Base-by-base conservation (phyloP, 345 rosid genomes). In the Moricandia arvensis region DNA sequence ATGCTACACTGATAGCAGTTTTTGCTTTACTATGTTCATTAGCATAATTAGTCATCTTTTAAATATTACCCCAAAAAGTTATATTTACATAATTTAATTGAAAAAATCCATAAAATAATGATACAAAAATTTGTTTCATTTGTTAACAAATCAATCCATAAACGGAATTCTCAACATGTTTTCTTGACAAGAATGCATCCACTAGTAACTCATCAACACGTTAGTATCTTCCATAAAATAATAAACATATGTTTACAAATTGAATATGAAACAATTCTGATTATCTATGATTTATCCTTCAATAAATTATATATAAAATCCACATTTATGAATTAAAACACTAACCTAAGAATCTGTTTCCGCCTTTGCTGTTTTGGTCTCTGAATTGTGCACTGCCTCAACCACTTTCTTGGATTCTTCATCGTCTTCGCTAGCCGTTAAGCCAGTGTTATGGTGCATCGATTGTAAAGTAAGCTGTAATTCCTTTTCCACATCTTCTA, bases 181-280 rank as follows among this genome's bases (percentile, higher is more conserved):
- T 72, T 24, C 8, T 3, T 30, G 59, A 74, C 65, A 74, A 55
- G 33, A 59, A 51, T 51, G 57, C 47, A 74, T 74, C 27, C 63
- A 62, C 74, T 38, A 37, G 59, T 30, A 53, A 61, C 38, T 61
- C 34, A 60, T 61, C 24, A 16, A 8, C 63, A 2, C 13, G 27
- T 59, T 59, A 68, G 4, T 21, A 21, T 17, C 43, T 69, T 76
- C 80, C 71, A 75, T 65, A 70, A 43, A 37, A 61, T 4, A 62
- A 16, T 4, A 77, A 71, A 17, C 54, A 27, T n/a, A 64, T 77
- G 43, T 41, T 64, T 64, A 63, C 13, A 31, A 33, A 31, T 10
- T 12, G 4, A n/a, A 41, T 24, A 57, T 33, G 24, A 70, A 31
- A 54, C 0, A 29, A 5, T 35, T 7, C 12, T 61, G 3, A 5